phyloP scores from a whole-genome alignment of 2,329 filamentous ascomycete genomes.

The Alternaria rosae region DNA sequence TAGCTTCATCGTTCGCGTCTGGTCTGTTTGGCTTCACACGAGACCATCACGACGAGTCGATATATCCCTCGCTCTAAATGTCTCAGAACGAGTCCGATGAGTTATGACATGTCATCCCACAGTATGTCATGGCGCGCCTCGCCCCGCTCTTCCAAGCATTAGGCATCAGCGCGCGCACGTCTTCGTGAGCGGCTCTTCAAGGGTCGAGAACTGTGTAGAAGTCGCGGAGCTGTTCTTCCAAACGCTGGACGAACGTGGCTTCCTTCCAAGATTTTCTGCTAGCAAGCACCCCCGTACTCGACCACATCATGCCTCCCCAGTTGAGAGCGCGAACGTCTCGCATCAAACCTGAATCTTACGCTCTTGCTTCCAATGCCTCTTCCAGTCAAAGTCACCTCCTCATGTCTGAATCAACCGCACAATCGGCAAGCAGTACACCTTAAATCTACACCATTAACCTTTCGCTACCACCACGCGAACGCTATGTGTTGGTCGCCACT shows the following conservation, averaged over 20 bases:
- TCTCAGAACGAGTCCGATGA: background rate
- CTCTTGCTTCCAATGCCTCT: background rate
- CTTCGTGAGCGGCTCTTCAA: background rate
- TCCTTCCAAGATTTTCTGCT: background rate
- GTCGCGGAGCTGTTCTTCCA: background rate
- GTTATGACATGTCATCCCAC: background rate
- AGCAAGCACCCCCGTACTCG: background rate
- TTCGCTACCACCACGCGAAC: constrained; percentile 59
- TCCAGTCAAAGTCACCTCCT: background rate
- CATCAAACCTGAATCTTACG: background rate
- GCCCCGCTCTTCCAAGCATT: background rate
- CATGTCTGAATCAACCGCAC: background rate
- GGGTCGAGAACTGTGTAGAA: background rate
- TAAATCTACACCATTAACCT: constrained; percentile 62
- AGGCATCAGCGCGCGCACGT: background rate
- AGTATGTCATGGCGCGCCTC: background rate
- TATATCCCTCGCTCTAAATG: background rate
- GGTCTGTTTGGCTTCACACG: background rate
- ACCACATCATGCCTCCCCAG: constrained; percentile 5
- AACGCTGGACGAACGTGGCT: constrained; percentile 3
- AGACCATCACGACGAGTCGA: background rate
- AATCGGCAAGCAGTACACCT: constrained; percentile 9
- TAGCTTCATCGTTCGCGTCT: background rate
- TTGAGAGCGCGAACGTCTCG: constrained; percentile 7
- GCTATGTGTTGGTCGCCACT: constrained; percentile 60